These are phyloP conservation scores for Exophiala sp. DNA, from an alignment of 2,329 filamentous ascomycete genomes.

Conservation along the genomic window DNA sequence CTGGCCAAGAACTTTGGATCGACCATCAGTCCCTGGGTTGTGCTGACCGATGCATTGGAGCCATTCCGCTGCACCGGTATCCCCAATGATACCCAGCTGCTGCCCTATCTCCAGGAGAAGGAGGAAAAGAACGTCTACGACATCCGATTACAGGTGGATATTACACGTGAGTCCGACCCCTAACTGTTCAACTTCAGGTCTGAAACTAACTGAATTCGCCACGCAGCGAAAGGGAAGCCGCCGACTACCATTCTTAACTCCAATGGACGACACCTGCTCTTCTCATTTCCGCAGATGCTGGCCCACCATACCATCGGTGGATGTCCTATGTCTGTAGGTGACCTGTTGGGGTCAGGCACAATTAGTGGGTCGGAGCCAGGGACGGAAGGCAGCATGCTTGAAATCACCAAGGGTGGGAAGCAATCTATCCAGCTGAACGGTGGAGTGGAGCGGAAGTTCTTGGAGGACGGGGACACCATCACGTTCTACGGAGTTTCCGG, in stretches of 20 bases:
- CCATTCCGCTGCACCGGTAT: conserved; percentile 56
- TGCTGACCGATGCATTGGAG: conserved; percentile 68
- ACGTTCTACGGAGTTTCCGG: conserved; percentile 62
- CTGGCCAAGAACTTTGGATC: conserved; percentile 79
- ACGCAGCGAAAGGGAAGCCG: conserved; percentile 39
- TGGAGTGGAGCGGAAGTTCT: conserved; percentile 63
- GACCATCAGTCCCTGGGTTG: conserved; percentile 72
- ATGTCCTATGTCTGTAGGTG: conserved; percentile 66
- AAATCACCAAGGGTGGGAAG: conserved; percentile 67
- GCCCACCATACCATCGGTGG: conserved; percentile 72
- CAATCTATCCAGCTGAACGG: conserved; percentile 54
- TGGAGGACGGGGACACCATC: conserved; percentile 68
- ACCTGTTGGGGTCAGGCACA: conserved; percentile 71
- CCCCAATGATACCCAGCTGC: conserved; percentile 48
- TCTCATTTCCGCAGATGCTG: conserved; percentile 77
- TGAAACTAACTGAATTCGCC: neutral
- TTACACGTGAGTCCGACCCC: conserved; percentile 46
- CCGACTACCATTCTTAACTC: conserved; percentile 56
- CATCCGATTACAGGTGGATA: conserved; percentile 62
- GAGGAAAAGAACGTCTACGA: conserved; percentile 57
- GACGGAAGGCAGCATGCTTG: conserved; percentile 63
- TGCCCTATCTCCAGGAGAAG: conserved; percentile 61
- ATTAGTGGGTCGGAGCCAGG: conserved; percentile 59
- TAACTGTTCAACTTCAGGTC: neutral
- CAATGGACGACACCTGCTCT: conserved; percentile 64